Conservation (phyloP, 2,329 filamentous ascomycete genomes). For the Ceratocystis cacaofunesta region DNA sequence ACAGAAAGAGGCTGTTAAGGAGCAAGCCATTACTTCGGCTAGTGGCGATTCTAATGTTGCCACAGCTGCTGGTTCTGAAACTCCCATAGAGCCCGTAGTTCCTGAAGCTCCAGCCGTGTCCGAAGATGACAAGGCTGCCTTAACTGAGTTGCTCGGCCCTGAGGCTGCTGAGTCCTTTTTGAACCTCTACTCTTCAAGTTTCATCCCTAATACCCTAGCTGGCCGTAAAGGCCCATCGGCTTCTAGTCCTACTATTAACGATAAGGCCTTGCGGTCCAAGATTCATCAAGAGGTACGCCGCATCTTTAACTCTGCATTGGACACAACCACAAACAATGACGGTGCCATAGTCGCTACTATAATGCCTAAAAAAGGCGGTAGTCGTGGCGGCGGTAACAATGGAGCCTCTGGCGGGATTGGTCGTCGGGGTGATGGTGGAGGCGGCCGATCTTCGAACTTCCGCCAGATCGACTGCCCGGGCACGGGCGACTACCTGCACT, state of each 20-base stretch:
- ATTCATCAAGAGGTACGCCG: slow-evolving; percentile 54
- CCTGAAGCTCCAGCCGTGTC: slow-evolving; percentile 20
- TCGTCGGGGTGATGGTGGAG: slow-evolving; percentile 16
- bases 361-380: slow-evolving; percentile 32
- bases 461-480: slow-evolving; percentile 18
- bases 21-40: slow-evolving; percentile 16
- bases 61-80: slow-evolving; percentile 19
- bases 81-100: slow-evolving; percentile 23
- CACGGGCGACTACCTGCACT: slow-evolving; percentile 67
- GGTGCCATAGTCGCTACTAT: slow-evolving; percentile 53
- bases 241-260: slow-evolving; percentile 29
- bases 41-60: neutral
- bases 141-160: slow-evolving; percentile 28
- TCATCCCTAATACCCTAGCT: slow-evolving; percentile 21
- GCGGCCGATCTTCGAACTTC: slow-evolving; percentile 5
- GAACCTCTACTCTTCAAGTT: slow-evolving; percentile 27
- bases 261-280: slow-evolving; percentile 31
- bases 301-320: slow-evolving; percentile 63
- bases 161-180: slow-evolving; percentile 29
- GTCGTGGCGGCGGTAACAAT: slow-evolving; percentile 14
- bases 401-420: slow-evolving; percentile 1
- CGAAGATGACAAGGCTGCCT: slow-evolving; percentile 24
- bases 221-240: slow-evolving; percentile 24
- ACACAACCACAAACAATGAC: slow-evolving; percentile 48
- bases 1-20: neutral